A percentile compares a stretch with the other conserved stretches of the same genome.
phyloP scores from a whole-genome alignment of 495 filamentous ascomycete genomes.

The Aspergillus campestris region DNA sequence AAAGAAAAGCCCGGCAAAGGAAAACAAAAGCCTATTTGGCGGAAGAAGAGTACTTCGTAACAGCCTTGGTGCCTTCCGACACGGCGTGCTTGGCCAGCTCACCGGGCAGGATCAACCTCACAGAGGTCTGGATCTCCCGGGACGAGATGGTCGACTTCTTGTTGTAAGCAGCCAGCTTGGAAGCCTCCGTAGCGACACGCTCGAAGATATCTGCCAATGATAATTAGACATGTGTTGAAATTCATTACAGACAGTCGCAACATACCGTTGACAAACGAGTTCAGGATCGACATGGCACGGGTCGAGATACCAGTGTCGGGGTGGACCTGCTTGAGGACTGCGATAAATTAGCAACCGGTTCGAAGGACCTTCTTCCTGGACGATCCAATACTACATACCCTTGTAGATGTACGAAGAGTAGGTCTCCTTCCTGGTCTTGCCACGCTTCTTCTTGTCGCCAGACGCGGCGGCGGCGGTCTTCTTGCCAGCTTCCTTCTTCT shows the following conservation, averaged over 20 bases:
- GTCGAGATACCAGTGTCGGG: slow-evolving; percentile 99
- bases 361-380: slow-evolving; percentile 6
- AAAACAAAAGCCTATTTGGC: slow-evolving; percentile 74
- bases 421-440: slow-evolving; percentile 99
- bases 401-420: slow-evolving; percentile 99
- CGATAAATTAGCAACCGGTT: slow-evolving; percentile 32
- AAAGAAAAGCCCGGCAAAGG: slow-evolving; percentile 41
- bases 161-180: slow-evolving; percentile 99
- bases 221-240: too few relatives aligned
- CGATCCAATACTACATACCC: slow-evolving; percentile 52
- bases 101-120: slow-evolving; percentile 93
- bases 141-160: slow-evolving; percentile 99
- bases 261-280: slow-evolving; percentile 99
- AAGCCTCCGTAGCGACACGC: slow-evolving; percentile 97
- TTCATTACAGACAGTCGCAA: background rate
- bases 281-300: slow-evolving; percentile 98
- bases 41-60: slow-evolving; percentile 99
- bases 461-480: slow-evolving; percentile 79
- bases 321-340: slow-evolving; percentile 99
- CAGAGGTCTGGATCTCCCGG: slow-evolving; percentile 98
- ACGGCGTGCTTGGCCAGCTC: slow-evolving; percentile 99
- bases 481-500: slow-evolving; percentile 99
- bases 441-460: slow-evolving; percentile 99
- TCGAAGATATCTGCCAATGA: slow-evolving; percentile 81
- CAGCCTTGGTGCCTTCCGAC: slow-evolving; percentile 98